Percentiles rank a stretch among this genome's conserved stretches.
These are phyloP conservation scores for Moricandia moricandioides DNA, from an alignment of 345 rosid species.

Conservation along the genomic window DNA sequence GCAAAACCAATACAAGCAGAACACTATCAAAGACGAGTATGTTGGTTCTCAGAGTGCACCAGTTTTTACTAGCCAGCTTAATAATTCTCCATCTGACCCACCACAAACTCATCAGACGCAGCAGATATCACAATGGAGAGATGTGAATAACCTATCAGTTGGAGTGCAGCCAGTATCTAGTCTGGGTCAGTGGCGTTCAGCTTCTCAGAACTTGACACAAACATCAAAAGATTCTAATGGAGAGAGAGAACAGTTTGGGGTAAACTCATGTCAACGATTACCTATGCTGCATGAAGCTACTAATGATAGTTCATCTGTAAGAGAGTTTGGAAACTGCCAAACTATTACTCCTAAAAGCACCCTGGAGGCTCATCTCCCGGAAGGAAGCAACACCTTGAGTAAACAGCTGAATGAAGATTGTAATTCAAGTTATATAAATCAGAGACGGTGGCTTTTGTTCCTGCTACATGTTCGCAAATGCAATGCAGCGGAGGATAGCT, in stretches of 20 bases:
- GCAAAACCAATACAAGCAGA: conserved; percentile 67
- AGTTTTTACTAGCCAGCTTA: conserved; percentile 44
- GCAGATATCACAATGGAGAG: conserved; percentile 55
- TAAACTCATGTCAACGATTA: conserved; percentile 58
- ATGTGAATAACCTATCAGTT: conserved; percentile 42
- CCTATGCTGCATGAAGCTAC: conserved; percentile 63
- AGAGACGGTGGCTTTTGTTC: conserved; percentile 83
- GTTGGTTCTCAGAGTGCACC: conserved; percentile 43
- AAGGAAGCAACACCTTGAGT: conserved; percentile 26
- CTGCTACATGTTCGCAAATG: conserved; percentile 84
- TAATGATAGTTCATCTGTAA: conserved; percentile 52
- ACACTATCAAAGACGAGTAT: conserved; percentile 44
- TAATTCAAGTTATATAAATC: conserved; percentile 60
- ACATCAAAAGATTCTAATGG: conserved; percentile 40
- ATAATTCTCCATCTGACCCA: conserved; percentile 19
- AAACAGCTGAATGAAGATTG: conserved; percentile 43
- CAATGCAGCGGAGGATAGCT: conserved; percentile 67
- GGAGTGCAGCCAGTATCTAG: conserved; percentile 56
- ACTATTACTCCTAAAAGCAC: conserved; percentile 42
- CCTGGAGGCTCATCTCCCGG: conserved; percentile 39
- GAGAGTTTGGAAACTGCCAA: conserved; percentile 48
- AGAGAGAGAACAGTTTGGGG: conserved; percentile 59
- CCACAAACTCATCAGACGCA: conserved; percentile 53
- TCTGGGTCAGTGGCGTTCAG: conserved; percentile 57
- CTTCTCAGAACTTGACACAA: conserved; percentile 51